Percentiles rank a stretch among this genome's conserved stretches.
phyloP scores from a whole-genome alignment of 169 alveolate genomes.

The Theileria annulata region DNA sequence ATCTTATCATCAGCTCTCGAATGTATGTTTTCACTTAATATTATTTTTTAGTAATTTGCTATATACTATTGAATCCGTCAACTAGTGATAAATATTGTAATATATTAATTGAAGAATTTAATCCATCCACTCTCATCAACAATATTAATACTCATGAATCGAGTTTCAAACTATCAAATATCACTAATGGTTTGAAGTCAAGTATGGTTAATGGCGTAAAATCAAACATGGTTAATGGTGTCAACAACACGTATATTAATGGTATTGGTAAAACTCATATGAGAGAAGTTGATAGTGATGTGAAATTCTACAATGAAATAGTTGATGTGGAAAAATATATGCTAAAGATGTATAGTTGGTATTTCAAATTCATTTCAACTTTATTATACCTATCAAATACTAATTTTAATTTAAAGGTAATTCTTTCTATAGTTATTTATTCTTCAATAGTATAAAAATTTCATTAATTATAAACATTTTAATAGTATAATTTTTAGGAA shows the following conservation, averaged over 20 bases:
- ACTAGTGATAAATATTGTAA: conserved; percentile 17
- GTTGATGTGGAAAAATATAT: not conserved
- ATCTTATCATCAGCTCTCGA: conserved; percentile 47
- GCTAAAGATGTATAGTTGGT: conserved; percentile 1
- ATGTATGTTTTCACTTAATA: not conserved
- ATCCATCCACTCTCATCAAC: conserved; percentile 10
- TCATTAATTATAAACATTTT: not conserved
- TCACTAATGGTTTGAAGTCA: not conserved
- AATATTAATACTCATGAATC: conserved; percentile 19
- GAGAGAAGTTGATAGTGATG: not conserved
- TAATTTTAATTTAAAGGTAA: conserved; percentile 5
- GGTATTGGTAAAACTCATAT: not conserved
- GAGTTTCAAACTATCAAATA: no score
- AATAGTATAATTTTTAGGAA: not conserved
- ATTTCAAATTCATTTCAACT: conserved; percentile 14
- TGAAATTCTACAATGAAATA: not conserved
- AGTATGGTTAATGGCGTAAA: not conserved
- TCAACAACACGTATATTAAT: not conserved
- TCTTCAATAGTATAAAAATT: not conserved
- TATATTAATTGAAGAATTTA: conserved; percentile 44
- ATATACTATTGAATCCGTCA: conserved; percentile 16
- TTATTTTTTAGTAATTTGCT: conserved; percentile 4
- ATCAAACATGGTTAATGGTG: not conserved
- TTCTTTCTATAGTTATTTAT: no score
- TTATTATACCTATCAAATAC: conserved; percentile 4